These are phyloP conservation scores for Zymoseptoria ardabiliae DNA, from an alignment of 2,329 filamentous ascomycete species.

Conservation along the genomic window DNA sequence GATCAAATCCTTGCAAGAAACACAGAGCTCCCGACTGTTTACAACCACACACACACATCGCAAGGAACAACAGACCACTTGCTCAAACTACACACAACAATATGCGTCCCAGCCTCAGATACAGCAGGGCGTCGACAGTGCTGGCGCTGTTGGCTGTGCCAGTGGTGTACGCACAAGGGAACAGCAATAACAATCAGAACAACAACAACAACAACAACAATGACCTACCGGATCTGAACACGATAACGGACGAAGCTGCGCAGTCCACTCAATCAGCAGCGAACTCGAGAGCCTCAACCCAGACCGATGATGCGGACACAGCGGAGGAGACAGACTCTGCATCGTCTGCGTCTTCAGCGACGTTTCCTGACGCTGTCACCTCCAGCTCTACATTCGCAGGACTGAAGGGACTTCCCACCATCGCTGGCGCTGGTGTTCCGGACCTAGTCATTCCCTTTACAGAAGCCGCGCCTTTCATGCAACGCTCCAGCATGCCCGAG, in stretches of 20 bases:
- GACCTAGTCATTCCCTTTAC: constrained; percentile 74
- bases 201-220: not conserved
- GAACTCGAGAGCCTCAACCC: constrained; percentile 20
- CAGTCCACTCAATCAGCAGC: constrained; percentile 6
- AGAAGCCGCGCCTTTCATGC: constrained; percentile 81
- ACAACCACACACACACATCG: not conserved
- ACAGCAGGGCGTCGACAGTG: constrained; percentile 2
- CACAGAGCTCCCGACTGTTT: not conserved
- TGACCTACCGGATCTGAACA: constrained; percentile 24
- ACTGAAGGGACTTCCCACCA: constrained; percentile 44
- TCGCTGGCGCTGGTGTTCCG: constrained; percentile 55
- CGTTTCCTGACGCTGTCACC: constrained; percentile 17
- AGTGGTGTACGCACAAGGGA: constrained; percentile 19
- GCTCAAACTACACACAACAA: not conserved
- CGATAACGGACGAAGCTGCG: constrained; percentile 17
- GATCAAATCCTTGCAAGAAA: not conserved
- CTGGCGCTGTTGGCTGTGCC: constrained; percentile 19
- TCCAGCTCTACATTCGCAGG: constrained; percentile 23
- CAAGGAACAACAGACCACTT: not conserved
- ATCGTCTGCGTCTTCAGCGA: constrained; percentile 13
- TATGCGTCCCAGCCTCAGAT: not conserved
- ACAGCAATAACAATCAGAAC: not conserved
- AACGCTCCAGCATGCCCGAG: constrained; percentile 74
- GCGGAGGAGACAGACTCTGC: constrained; percentile 16
- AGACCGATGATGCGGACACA: constrained; percentile 17